Evolutionary conservation across 2,329 filamentous ascomycete genomes (phyloP).

Genomic region (Calcarisporium arbuscula): DNA sequence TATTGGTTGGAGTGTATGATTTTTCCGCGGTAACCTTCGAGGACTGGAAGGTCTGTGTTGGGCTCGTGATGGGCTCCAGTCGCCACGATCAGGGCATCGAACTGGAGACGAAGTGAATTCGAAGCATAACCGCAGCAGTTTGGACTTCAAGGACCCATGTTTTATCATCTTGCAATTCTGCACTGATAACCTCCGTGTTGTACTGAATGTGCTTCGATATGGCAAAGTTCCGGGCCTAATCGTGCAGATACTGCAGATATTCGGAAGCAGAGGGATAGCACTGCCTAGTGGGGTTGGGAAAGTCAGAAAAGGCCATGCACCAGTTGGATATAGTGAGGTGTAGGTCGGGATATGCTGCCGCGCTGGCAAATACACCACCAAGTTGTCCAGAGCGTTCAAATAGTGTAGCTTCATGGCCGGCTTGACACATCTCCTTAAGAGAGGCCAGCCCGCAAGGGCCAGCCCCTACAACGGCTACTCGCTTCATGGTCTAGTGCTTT

Average conservation of each 20-base stretch:
- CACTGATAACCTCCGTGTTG: not conserved
- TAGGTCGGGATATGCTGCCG: conserved; percentile 1
- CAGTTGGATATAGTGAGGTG: conserved; percentile 1
- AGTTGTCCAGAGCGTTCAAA: conserved; percentile 1
- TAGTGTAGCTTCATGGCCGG: not conserved
- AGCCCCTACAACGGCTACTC: conserved; percentile 1
- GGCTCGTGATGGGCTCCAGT: not conserved
- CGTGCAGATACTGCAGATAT: not conserved
- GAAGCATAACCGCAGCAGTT: not conserved
- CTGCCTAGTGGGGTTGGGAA: not conserved
- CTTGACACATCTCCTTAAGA: not conserved
- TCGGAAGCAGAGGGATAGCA: conserved; percentile 1
- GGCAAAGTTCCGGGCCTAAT: not conserved
- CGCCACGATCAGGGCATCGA: not conserved
- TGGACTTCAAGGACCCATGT: not conserved
- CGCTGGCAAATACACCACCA: not conserved
- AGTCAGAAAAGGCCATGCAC: conserved; percentile 1
- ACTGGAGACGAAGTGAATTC: not conserved
- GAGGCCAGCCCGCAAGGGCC: conserved; percentile 2
- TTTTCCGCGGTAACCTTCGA: not conserved
- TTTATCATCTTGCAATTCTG: not conserved
- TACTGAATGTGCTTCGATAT: not conserved
- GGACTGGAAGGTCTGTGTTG: not conserved
- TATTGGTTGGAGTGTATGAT: not conserved
- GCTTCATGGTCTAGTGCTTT: not conserved